A percentile compares a stretch with the other conserved stretches of the same genome.
Conservation (phyloP, 805 yeast species). For the Candida ortonii region DNA sequence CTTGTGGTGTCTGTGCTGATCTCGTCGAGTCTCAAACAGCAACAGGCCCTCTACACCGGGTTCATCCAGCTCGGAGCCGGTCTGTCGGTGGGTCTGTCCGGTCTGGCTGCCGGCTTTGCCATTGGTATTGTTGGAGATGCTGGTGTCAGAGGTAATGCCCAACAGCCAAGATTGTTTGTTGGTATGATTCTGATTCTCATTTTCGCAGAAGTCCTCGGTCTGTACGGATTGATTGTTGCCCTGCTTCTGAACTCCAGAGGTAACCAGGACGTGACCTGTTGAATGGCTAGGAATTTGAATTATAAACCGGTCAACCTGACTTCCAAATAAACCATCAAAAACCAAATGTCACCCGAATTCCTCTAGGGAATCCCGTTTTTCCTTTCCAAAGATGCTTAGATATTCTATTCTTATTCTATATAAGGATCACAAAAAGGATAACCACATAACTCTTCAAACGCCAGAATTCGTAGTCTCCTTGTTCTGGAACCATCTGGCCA, state of each 20-base stretch:
- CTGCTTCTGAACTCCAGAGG: constrained; percentile 97
- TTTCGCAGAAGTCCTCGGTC: constrained; percentile 98
- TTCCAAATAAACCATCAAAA: too few species aligned
- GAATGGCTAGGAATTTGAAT: too few species aligned
- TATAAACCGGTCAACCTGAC: too few species aligned
- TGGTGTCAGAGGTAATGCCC: constrained; percentile 98
- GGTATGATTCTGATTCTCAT: constrained; percentile 98
- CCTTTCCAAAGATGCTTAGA: too few species aligned
- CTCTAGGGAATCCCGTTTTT: too few species aligned
- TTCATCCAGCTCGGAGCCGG: constrained; percentile 99
- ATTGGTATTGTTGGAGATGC: constrained; percentile 99
- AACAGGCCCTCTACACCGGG: constrained; percentile 93
- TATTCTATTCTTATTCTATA: too few species aligned
- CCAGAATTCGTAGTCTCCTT: background rate
- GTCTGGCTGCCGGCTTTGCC: constrained; percentile 98
- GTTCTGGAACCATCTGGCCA: constrained; percentile 9
- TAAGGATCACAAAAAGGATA: too few species aligned
- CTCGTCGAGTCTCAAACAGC: constrained; percentile 82
- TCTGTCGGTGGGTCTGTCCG: constrained; percentile 93
- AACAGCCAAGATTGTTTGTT: constrained; percentile 96
- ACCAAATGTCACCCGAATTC: too few species aligned
- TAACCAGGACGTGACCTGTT: constrained; percentile 84
- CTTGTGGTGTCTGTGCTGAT: constrained; percentile 93
- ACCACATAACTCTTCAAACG: constrained; percentile 1
- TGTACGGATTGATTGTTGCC: constrained; percentile 96